Evolutionary conservation across 2,329 filamentous ascomycete genomes (phyloP).

Genomic region (Chaetomiaceae sp.): DNA sequence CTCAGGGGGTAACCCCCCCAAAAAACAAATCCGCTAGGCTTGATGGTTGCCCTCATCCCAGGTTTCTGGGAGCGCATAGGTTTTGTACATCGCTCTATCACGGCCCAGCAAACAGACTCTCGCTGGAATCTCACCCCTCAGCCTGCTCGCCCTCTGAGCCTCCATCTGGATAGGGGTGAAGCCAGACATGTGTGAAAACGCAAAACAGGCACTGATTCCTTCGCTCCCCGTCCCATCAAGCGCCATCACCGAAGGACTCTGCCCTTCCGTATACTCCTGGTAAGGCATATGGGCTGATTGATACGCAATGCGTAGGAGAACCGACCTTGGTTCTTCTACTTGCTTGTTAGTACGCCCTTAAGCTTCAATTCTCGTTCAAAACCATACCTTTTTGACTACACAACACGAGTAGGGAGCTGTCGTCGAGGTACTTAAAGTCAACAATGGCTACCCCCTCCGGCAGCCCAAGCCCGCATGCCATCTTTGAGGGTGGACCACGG

Average conservation of each 20-base stretch:
- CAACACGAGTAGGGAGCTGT: conserved; percentile 57
- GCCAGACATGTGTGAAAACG: conserved; percentile 26
- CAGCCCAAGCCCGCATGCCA: conserved; percentile 41
- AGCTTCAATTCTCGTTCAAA: background rate
- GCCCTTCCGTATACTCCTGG: conserved; percentile 4
- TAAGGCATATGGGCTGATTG: conserved; percentile 13
- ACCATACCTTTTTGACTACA: conserved; percentile 39
- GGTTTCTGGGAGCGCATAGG: conserved; percentile 42
- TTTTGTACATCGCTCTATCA: conserved; percentile 45
- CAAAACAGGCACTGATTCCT: background rate
- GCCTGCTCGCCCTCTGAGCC: conserved; percentile 41
- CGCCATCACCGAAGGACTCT: background rate
- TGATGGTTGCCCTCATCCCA: background rate
- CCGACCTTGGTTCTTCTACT: conserved; percentile 17
- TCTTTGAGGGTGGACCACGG: conserved; percentile 42
- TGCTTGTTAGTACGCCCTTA: background rate
- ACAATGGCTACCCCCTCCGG: conserved; percentile 40
- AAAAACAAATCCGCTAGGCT: background rate
- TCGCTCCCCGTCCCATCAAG: conserved; percentile 1
- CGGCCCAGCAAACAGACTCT: conserved; percentile 49
- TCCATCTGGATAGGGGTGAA: conserved; percentile 49
- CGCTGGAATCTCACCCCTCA: conserved; percentile 45
- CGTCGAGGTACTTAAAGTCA: conserved; percentile 66
- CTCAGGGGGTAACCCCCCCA: too few species aligned
- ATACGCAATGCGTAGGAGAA: conserved; percentile 18